These are phyloP conservation scores for Dothideomycetidae sp. DNA, from an alignment of 2,329 filamentous ascomycete species.

Conservation along the genomic window DNA sequence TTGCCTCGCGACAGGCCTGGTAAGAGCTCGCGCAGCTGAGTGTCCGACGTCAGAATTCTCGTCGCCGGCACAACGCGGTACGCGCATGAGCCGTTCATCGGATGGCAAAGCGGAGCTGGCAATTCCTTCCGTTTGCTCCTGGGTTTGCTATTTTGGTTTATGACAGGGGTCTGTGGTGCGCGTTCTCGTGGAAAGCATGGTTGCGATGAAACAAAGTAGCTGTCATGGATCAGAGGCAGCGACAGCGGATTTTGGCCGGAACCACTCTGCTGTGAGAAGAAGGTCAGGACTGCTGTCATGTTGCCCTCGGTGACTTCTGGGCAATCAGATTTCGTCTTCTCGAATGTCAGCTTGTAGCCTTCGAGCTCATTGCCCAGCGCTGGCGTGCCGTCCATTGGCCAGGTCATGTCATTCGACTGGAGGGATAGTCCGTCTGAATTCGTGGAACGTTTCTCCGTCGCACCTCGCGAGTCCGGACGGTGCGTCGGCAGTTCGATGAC, in stretches of 20 bases:
- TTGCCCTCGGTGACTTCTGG: too few species aligned
- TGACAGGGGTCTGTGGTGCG: conserved; percentile 20
- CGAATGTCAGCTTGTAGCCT: conserved; percentile 14
- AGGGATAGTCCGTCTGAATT: too few species aligned
- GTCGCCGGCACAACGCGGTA: conserved; percentile 23
- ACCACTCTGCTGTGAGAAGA: conserved; percentile 17
- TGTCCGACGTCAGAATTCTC: not conserved
- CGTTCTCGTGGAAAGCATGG: conserved; percentile 31
- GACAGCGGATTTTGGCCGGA: conserved; percentile 13
- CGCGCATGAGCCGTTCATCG: conserved; percentile 26
- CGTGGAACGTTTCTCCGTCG: too few species aligned
- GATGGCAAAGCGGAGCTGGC: conserved; percentile 22
- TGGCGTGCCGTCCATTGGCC: conserved; percentile 23
- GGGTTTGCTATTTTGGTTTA: conserved; percentile 9
- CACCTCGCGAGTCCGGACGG: too few species aligned
- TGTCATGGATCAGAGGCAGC: conserved; percentile 34
- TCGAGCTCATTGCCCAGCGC: conserved; percentile 18
- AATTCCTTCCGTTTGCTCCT: conserved; percentile 17
- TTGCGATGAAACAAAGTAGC: conserved; percentile 41
- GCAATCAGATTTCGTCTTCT: not conserved
- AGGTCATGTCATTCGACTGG: conserved; percentile 26
- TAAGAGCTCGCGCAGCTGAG: not conserved
- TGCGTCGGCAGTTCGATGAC: not conserved
- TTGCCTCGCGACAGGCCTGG: too few species aligned
- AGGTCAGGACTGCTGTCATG: conserved; percentile 18